These are phyloP conservation scores for Acacia melanoxylon DNA, from an alignment of 306 rosid genomes.

Conservation along the genomic window DNA sequence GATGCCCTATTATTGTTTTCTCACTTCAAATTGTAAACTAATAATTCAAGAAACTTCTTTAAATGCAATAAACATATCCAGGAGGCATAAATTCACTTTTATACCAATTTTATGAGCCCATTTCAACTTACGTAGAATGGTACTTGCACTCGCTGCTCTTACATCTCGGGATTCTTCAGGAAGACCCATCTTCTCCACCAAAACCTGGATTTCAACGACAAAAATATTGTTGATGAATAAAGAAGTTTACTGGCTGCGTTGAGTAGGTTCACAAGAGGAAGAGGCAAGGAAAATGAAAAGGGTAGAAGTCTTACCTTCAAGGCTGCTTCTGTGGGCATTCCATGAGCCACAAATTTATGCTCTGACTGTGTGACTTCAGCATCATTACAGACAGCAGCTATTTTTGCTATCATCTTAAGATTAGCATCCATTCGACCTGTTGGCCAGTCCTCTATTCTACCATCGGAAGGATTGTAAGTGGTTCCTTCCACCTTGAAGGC, in stretches of 20 bases:
- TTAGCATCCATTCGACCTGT: slow-evolving; percentile 49
- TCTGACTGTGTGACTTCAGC: slow-evolving; percentile 42
- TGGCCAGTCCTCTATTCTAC: slow-evolving; percentile 53
- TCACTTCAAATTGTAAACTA: neutral
- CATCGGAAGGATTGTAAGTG: slow-evolving; percentile 54
- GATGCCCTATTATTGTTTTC: neutral
- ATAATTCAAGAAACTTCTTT: neutral
- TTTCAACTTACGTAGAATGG: slow-evolving; percentile 45
- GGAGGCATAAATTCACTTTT: neutral
- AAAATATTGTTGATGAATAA: neutral
- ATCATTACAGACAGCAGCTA: slow-evolving; percentile 57
- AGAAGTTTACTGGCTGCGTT: neutral
- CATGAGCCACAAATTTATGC: slow-evolving; percentile 43
- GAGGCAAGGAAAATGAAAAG: neutral
- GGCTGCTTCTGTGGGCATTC: slow-evolving; percentile 65
- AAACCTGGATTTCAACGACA: slow-evolving; percentile 43
- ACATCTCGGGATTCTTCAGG: slow-evolving; percentile 37
- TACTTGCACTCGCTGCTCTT: slow-evolving; percentile 14
- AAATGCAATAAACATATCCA: neutral
- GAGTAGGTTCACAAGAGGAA: neutral
- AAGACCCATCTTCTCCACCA: slow-evolving; percentile 75
- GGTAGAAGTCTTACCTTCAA: slow-evolving; percentile 33
- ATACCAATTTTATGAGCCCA: neutral
- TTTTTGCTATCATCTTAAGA: slow-evolving; percentile 55
- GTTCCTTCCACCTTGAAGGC: slow-evolving; percentile 58